These are phyloP conservation scores for Moringa oleifera DNA, from an alignment of 345 rosid species.

Conservation along the genomic window DNA sequence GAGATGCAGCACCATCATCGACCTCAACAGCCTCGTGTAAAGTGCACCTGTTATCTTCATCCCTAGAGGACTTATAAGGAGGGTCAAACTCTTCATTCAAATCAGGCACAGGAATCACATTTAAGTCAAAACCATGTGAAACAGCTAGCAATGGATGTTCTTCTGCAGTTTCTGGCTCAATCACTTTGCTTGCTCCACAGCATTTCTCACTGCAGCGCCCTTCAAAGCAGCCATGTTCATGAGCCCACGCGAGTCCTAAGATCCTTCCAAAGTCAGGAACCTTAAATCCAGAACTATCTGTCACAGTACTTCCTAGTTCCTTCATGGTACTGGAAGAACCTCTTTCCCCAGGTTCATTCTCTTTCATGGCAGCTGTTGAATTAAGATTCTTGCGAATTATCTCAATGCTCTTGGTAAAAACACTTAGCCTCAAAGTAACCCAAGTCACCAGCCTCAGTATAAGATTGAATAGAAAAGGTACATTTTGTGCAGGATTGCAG, in stretches of 20 bases:
- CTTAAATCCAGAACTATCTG: constrained; percentile 53
- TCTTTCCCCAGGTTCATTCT: constrained; percentile 29
- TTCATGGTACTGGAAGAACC: constrained; percentile 34
- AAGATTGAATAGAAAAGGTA: constrained; percentile 26
- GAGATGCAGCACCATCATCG: constrained; percentile 71
- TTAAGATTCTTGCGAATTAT: constrained; percentile 43
- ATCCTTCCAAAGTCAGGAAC: constrained; percentile 69
- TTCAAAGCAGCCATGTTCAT: constrained; percentile 63
- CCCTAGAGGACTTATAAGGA: constrained; percentile 72
- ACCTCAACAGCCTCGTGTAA: constrained; percentile 56
- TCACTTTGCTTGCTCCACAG: constrained; percentile 37
- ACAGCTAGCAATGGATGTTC: constrained; percentile 39
- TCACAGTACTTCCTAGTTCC: constrained; percentile 24
- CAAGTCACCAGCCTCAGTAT: constrained; percentile 27
- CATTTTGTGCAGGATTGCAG: constrained; percentile 87
- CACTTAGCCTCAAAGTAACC: constrained; percentile 27
- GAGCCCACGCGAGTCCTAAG: constrained; percentile 63
- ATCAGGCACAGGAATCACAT: constrained; percentile 81
- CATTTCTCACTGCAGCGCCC: constrained; percentile 60
- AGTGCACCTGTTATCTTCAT: constrained; percentile 74
- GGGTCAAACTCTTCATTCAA: constrained; percentile 85
- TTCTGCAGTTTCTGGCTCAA: constrained; percentile 29
- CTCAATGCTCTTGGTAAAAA: constrained; percentile 29
- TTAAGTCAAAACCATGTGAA: constrained; percentile 67
- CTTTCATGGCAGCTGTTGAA: constrained; percentile 26